Conservation (phyloP, 805 yeast genomes). For the Cyberlindnera bimundalis region DNA sequence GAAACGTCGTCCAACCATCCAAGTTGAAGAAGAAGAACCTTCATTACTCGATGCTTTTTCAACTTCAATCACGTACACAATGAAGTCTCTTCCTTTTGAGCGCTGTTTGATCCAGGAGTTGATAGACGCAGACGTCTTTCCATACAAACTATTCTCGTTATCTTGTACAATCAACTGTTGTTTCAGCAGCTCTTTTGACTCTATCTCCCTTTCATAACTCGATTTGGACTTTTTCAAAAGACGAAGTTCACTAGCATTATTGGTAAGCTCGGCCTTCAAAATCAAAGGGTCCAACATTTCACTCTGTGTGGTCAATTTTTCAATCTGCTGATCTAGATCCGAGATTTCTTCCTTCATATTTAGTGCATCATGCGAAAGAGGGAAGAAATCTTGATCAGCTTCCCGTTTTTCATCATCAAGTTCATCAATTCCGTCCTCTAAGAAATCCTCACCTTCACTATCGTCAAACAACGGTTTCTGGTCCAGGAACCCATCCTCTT, state of each 20-base stretch:
- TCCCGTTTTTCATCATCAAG: slow-evolving; percentile 26
- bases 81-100: slow-evolving; percentile 58
- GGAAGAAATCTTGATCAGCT: slow-evolving; percentile 35
- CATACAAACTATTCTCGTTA: slow-evolving; percentile 71
- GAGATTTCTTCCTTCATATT: slow-evolving; percentile 65
- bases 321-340: slow-evolving; percentile 54
- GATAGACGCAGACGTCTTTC: slow-evolving; percentile 53
- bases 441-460: slow-evolving; percentile 15
- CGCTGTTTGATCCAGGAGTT: slow-evolving; percentile 45
- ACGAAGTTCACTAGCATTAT: slow-evolving; percentile 65
- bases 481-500: slow-evolving; percentile 21
- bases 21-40: slow-evolving; percentile 56
- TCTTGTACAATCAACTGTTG: slow-evolving; percentile 85
- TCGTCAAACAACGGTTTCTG: slow-evolving; percentile 28
- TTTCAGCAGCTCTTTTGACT: slow-evolving; percentile 64
- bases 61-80: slow-evolving; percentile 74
- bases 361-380: slow-evolving; percentile 69
- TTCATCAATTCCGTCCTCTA: slow-evolving; percentile 24
- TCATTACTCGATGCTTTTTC: slow-evolving; percentile 45
- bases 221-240: slow-evolving; percentile 64
- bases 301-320: slow-evolving; percentile 56
- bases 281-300: slow-evolving; percentile 63
- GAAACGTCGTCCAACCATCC: slow-evolving; percentile 89
- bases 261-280: slow-evolving; percentile 80
- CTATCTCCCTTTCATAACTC: slow-evolving; percentile 69